Conservation (phyloP, 148 eudicot genomes). For the Fagopyrum homotropicum region DNA sequence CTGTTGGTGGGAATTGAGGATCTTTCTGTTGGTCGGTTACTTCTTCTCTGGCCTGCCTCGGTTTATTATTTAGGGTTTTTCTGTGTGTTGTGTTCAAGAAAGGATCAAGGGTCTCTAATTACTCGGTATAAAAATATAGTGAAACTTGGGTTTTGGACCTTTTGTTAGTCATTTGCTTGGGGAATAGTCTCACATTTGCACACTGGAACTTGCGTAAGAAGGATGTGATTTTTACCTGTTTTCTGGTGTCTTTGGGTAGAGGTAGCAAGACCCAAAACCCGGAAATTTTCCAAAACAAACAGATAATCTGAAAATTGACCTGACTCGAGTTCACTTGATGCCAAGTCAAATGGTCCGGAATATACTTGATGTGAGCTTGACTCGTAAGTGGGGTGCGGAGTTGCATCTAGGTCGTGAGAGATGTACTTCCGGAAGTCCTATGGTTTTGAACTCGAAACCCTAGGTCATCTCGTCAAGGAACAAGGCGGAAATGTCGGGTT, state of each 20-base stretch:
- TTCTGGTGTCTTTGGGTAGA: too few relatives aligned
- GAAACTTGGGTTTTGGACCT: not conserved
- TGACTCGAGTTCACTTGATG: not conserved
- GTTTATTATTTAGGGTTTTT: slow-evolving; percentile 4
- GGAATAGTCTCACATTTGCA: not conserved
- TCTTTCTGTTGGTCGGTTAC: not conserved
- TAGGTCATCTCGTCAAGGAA: too few relatives aligned
- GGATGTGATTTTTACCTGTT: not conserved
- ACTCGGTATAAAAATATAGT: not conserved
- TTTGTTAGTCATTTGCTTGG: not conserved
- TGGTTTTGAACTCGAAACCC: too few relatives aligned
- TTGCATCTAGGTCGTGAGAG: too few relatives aligned
- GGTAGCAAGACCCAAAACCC: too few relatives aligned
- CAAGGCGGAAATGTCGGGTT: too few relatives aligned
- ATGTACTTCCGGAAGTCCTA: too few relatives aligned
- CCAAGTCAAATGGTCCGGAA: not conserved
- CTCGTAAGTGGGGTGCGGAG: too few relatives aligned
- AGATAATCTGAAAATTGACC: not conserved
- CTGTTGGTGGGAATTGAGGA: not conserved
- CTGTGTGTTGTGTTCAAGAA: not conserved
- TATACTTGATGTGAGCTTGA: too few relatives aligned
- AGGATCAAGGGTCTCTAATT: not conserved
- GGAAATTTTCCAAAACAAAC: too few relatives aligned
- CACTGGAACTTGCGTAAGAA: not conserved
- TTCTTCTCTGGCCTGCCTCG: not conserved